Evolutionary conservation across 2,329 filamentous ascomycete species (phyloP), one percentile per base, ranked within the genome.

Genomic region (Ceratocystis smalleyi): DNA sequence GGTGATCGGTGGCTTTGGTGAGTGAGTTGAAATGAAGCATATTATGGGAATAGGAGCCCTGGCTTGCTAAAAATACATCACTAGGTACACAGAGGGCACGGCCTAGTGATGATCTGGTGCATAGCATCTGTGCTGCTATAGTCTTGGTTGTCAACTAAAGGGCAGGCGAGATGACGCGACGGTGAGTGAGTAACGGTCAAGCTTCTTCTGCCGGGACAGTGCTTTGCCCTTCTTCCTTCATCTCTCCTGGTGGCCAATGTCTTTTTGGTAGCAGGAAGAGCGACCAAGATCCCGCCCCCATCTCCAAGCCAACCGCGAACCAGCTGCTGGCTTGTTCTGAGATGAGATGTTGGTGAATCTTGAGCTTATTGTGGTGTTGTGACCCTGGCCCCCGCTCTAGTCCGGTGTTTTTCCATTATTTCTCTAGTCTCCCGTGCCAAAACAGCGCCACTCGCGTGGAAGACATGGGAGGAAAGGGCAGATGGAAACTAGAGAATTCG

Each of bases 401-500:
- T 54, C 10, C 35, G 12, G 35, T 12, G 35, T 40, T 24, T 6
- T 54, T 22, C 24, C 49, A 10, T 54, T 54, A 27, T 54, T 54
- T 24, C 49, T 54, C 49, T 54, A 24, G 49, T 30, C 19, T 54
- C 49, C 24, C 24, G 49, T 17, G 24, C 59, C 19, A 61, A 32
- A 17, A 32, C 17, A 61, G 35, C 59, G 59, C 59, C 59, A 61
- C 59, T 61, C 59, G 59, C 59, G 59, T 61, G 59, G 59, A 61
- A 24, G 49, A 54, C 22, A 54, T 54, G 49, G 49, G 49, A 54
- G 49, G 2, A 54, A 35, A 54, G 49, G 27, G 24, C 7, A 54
- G 24, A 54, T 54, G 19, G 24, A 24, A 3, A 19, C 45, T 30
- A 27, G 24, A 24, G 7, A 8, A n/a, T 54, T 54, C 49, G 49